Conservation (phyloP, 345 rosid genomes). For the Nephelium lappaceum region DNA sequence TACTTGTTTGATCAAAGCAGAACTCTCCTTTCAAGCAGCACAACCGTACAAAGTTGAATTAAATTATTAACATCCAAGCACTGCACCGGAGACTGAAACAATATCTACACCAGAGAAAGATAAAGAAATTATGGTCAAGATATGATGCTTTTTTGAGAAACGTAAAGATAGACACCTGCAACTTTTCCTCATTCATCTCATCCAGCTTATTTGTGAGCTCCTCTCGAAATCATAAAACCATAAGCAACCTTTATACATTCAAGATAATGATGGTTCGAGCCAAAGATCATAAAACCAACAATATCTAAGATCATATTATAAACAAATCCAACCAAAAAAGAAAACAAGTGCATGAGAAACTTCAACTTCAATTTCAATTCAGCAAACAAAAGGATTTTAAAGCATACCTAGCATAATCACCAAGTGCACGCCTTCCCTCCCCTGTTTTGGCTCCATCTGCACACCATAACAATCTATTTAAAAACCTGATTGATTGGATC, state of each 20-base stretch:
- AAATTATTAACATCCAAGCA: slow-evolving; percentile 96
- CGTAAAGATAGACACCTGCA: too few species aligned
- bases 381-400: not conserved
- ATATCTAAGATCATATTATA: too few species aligned
- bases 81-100: slow-evolving; percentile 93
- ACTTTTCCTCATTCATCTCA: too few species aligned
- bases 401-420: slow-evolving; percentile 40
- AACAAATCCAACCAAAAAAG: not conserved
- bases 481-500: not conserved
- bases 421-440: slow-evolving; percentile 51
- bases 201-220: too few species aligned
- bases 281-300: too few species aligned
- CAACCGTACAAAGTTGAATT: slow-evolving; percentile 83
- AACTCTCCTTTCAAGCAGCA: slow-evolving; percentile 89
- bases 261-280: too few species aligned
- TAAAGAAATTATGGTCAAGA: too few species aligned
- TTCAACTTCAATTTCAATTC: not conserved
- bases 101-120: too few species aligned
- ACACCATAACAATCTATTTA: not conserved
- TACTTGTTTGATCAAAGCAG: slow-evolving; percentile 97
- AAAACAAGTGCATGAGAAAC: not conserved
- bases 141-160: too few species aligned
- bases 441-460: slow-evolving; percentile 24
- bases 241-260: too few species aligned
- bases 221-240: too few species aligned